Evolutionary conservation across 2,329 filamentous ascomycete genomes (phyloP).

Genomic region (Aspergillus floridensis): DNA sequence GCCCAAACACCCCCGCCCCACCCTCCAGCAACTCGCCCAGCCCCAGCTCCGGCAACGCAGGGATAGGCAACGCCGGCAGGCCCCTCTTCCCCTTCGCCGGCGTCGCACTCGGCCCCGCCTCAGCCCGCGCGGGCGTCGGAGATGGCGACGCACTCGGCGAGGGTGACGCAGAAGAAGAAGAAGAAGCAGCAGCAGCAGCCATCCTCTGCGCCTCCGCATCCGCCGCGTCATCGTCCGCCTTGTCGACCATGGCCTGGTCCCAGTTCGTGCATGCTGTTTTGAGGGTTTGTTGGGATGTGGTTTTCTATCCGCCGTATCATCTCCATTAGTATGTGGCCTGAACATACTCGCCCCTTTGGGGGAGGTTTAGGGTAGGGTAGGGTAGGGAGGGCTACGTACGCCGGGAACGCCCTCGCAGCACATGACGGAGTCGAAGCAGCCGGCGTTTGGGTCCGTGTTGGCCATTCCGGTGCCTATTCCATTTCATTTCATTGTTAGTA

Average conservation of each 20-base stretch:
- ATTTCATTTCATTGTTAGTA: too few relatives aligned
- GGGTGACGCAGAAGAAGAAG: fast-evolving
- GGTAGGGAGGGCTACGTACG: slow-evolving; percentile 9
- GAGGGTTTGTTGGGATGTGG: slow-evolving; percentile 1
- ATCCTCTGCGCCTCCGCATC: not conserved
- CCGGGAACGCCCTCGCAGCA: slow-evolving; percentile 20
- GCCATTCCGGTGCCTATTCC: slow-evolving; percentile 23
- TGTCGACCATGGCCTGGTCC: slow-evolving; percentile 21
- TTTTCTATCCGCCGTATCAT: not conserved
- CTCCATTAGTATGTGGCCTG: too few relatives aligned
- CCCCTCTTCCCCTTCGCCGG: too few relatives aligned
- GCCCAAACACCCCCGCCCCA: not conserved
- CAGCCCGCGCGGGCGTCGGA: too few relatives aligned
- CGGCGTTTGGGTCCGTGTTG: slow-evolving; percentile 9
- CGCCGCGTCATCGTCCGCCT: slow-evolving; percentile 15
- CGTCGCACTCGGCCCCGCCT: too few relatives aligned
- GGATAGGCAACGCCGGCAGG: too few relatives aligned
- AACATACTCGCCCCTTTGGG: too few relatives aligned
- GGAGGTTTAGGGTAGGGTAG: not conserved
- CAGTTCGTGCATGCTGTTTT: slow-evolving; percentile 23
- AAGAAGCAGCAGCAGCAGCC: too few relatives aligned
- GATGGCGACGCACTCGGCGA: too few relatives aligned
- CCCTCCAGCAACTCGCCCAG: not conserved
- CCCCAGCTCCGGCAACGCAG: not conserved
- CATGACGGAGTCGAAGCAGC: slow-evolving; percentile 25